Evolutionary conservation across 2,329 filamentous ascomycete genomes (phyloP), one percentile per base, ranked within the genome.

Genomic region (Elsinoe ampelina): DNA sequence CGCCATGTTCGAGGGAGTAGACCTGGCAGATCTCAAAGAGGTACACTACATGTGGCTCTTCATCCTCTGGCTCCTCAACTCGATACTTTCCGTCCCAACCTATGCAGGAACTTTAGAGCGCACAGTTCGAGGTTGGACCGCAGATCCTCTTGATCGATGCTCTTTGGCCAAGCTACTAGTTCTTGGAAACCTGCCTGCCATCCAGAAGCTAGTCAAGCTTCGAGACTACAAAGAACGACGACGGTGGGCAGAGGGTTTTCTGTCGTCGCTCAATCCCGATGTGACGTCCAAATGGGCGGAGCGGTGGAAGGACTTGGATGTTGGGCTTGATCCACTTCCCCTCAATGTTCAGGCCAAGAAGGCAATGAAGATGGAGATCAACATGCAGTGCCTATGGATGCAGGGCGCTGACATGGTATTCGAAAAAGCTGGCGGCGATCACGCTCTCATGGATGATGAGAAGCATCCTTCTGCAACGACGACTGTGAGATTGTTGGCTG

Each of bases 31-130:
- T n/a, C 56, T 58, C 7, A 52, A 43, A 15, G 35, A 48, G 15
- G 32, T 52, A 15, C 56, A 58, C 38, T 58, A 58, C 56, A 52
- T 51, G 38, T 58, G 56, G 56, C 38, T 58, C n/a, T 58, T 58
- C 48, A 36, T 58, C n/a, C 20, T 52, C 3, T 58, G 56, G 56
- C 19, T 58, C 1, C 48, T 58, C 56, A 58, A 58, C n/a, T 52
- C 56, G 35, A 43, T 58, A 19, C 32, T 54, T 30, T 52, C 45
- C 47, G 17, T 48, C 10, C 56, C 56, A 1, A 58, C 45, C 10
- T 58, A 58, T 32, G 56, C 56, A 6, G 56, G 56, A 13, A 52
- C 56, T 11, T 15, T 58, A 15, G 56, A 58, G 48, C 47, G 56
- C 1, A 58, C 56, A 39, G 35, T 58, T 3, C 45, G 56, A 35